These are phyloP conservation scores for Fagopyrum homotropicum DNA, from an alignment of 148 eudicot genomes.

Conservation along the genomic window DNA sequence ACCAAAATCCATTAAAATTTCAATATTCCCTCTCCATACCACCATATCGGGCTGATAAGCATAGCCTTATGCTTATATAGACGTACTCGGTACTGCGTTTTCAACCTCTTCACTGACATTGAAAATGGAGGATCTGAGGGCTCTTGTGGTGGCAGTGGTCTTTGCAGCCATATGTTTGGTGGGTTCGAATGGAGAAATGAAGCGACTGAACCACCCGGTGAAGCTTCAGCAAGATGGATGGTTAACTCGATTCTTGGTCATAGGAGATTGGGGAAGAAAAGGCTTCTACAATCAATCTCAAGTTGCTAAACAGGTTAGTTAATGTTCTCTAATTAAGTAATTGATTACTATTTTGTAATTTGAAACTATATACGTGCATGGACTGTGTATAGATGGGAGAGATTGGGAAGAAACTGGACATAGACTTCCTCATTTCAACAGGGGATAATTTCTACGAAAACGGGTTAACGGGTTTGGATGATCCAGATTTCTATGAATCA, in stretches of 20 bases:
- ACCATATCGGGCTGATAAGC: too few species aligned
- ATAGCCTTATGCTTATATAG: too few species aligned
- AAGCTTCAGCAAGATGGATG: constrained; percentile 19
- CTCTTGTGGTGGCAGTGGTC: too few species aligned
- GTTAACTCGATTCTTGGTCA: constrained; percentile 45
- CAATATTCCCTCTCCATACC: too few species aligned
- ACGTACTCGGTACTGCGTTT: too few species aligned
- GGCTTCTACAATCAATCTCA: constrained; percentile 57
- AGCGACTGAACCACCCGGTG: not conserved
- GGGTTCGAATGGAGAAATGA: not conserved
- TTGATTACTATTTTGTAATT: not conserved
- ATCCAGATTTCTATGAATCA: constrained; percentile 55
- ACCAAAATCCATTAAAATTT: too few species aligned
- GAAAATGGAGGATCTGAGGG: too few species aligned
- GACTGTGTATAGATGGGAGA: constrained; percentile 61
- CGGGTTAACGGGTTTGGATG: constrained; percentile 53
- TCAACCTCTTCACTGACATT: too few species aligned
- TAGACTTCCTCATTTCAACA: constrained; percentile 63
- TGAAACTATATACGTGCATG: not conserved
- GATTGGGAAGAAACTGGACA: constrained; percentile 46
- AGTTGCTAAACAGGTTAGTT: constrained; percentile 54
- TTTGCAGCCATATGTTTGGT: too few species aligned
- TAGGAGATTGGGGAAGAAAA: constrained; percentile 83
- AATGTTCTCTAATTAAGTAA: not conserved
- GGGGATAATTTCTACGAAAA: constrained; percentile 76